A percentile compares a stretch with the other conserved stretches of the same genome.
phyloP scores from a whole-genome alignment of 768 basidiomycete genomes.

The Pleurotus cornucopiae region DNA sequence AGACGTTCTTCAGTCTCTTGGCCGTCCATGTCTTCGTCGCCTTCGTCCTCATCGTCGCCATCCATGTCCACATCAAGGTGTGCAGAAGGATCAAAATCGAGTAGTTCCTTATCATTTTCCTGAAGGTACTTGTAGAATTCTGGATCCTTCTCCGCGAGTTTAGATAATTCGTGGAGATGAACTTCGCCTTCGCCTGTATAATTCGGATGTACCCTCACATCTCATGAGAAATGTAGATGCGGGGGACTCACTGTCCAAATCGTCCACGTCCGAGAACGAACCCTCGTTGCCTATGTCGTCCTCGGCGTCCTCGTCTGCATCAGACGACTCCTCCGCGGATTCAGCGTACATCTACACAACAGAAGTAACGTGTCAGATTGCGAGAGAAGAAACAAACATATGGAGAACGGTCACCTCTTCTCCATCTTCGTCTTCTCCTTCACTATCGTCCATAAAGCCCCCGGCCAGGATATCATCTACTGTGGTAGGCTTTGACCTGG shows the following conservation, averaged over 20 bases:
- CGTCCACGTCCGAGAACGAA: constrained; percentile 77
- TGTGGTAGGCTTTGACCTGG: constrained; percentile 51
- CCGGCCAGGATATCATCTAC: constrained; percentile 77
- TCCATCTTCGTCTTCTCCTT: constrained; percentile 38
- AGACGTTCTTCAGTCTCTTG: constrained; percentile 46
- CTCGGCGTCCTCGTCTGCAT: constrained; percentile 36
- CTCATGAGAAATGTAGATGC: neutral
- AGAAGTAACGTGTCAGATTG: neutral
- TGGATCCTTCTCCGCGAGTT: constrained; percentile 94
- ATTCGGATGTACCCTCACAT: neutral
- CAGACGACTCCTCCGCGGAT: constrained; percentile 18
- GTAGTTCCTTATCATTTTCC: constrained; percentile 90
- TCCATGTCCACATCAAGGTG: constrained; percentile 22
- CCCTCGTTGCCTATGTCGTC: constrained; percentile 49
- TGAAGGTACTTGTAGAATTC: constrained; percentile 98
- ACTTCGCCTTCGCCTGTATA: constrained; percentile 60
- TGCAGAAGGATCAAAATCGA: constrained; percentile 62
- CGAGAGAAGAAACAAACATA: constrained; percentile 6
- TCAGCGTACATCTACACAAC: neutral
- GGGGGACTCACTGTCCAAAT: constrained; percentile 55
- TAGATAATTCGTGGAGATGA: constrained; percentile 80
- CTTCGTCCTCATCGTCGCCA: constrained; percentile 40
- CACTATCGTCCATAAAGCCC: constrained; percentile 65
- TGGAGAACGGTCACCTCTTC: constrained; percentile 14
- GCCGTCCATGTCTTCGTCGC: constrained; percentile 36